Base-by-base conservation (phyloP, 495 filamentous ascomycete genomes). In the Neurospora intermedia region DNA sequence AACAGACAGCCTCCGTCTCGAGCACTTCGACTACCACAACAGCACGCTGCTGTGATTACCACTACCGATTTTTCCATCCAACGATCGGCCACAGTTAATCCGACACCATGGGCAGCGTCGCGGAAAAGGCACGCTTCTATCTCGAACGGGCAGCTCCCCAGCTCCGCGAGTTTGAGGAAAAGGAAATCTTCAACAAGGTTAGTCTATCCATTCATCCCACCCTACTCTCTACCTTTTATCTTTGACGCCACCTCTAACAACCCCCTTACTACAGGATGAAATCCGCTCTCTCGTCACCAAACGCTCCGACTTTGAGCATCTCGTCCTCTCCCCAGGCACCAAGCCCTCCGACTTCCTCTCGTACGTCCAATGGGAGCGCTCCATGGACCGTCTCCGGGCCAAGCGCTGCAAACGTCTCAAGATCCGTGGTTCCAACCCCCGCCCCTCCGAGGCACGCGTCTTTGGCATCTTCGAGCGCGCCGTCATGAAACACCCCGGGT, bases 61-160 rank as follows among this genome's bases (percentile, higher is more conserved):
- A 38, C 20, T 38, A 70, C 11, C 62, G n/a, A 59, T 48, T 27
- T n/a, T 20, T 69, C 6, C 13, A 74, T 6, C 8, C 42, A 70
- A 7, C 43, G 31, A 48, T 43, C 20, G 20, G 7, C 69, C 46
- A 31, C 11, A 43, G 7, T 43, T 35, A 70, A 43, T 48, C 43
- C 42, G 16, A 46, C 38, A 86, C 54, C 70, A 97, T 97, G 94
- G 89, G 93, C 1, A 88, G 88, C 62, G 89, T 93, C 54, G 92
- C 91, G 74, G 96, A 99, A 79, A 98, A 97, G 83, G 95, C 94
- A 20, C 92, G 95, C 39, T 98, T 94, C 82, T 97, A 91, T 80
- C 86, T 98, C 62, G 96, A 99, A 83, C 90, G 93, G 74, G 92
- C 92, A 7, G 92, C 97, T 43, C 93, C 94, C 8, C 94, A 97